Evolutionary conservation across 73 alveolate genomes (phyloP), one percentile per base, ranked within the genome.

Genomic region (Blepharisma stoltei): DNA sequence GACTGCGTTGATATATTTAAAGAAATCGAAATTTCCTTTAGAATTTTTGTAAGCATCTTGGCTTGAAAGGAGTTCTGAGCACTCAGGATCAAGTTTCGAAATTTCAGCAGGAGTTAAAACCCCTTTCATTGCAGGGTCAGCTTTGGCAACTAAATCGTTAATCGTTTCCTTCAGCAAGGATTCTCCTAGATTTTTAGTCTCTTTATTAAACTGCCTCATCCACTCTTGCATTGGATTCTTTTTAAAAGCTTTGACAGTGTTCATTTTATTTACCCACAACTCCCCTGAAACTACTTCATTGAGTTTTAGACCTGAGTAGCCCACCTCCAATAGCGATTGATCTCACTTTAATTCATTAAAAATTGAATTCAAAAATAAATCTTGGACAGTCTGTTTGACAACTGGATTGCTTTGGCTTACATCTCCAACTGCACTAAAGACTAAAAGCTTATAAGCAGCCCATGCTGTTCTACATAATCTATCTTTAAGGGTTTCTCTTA

Each of bases 181-280:
- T 6, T 55, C 71, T 6, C 43, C 71, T 55, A 55, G 18, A 55
- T 7, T 8, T 55, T 55, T 37, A 55, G n/a, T n/a, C n/a, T n/a
- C n/a, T n/a, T n/a, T n/a, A n/a, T n/a, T n/a, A n/a, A n/a, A n/a
- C n/a, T n/a, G 41, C 43, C 71, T 7, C 20, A 55, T 55, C 71
- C 71, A 55, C 43, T 55, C 71, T 7, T 7, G 44, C 71, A 55
- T 55, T 20, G 71, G 46, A 20, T 55, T 55, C 43, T 55, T 55
- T 20, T 55, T 8, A 14, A 55, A 20, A 21, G 45, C 25, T 20
- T 55, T 55, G 44, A 37, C 44, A 8, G 18, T 37, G 8, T 6
- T 14, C 46, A 21, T 21, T 20, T 55, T 7, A 7, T 8, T 37
- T 20, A 55, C 7, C 71, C 71, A 55, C 7, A 55, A 37, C 20